Base-by-base conservation (phyloP, 257 asterid species). In the Capsicum baccatum region DNA sequence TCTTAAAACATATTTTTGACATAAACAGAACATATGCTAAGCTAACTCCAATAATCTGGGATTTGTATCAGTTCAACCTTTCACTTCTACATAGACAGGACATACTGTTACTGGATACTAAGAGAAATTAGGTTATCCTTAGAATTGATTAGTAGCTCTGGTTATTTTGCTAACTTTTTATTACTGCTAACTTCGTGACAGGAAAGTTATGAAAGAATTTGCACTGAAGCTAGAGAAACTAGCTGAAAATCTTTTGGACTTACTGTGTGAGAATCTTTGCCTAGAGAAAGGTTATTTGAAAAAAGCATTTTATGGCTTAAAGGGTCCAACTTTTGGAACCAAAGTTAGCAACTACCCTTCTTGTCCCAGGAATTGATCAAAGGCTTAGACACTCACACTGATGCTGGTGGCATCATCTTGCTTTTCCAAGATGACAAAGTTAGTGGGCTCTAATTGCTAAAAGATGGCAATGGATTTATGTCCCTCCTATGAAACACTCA, bases 371-470 rank as follows among this genome's bases (percentile, higher is more conserved):
- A 93, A 11, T 89, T 92, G 21, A 91, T 93, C 88, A 93, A 93
- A 83, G 97, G 97, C 76, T 94, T 93, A 57, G 88, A 95, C 66
- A 92, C 94, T 55, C 95, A 93, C 92, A 93, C 95, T 16, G 94
- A 93, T 59, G 97, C 97, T 10, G 95, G 97, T 9, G 95, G 97
- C 60, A 89, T 93, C 78, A 90, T 93, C 85, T 90, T 93, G 16
- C 92, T 93, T 67, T 93, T 93, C 87, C 97, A 93, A 74, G 97
- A 93, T 64, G 97, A 91, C 82, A 92, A 90, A 83, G 97, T 93
- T 74, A 93, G 93, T 8, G 97, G 97, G 39, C 92, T 93, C 14
- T 95, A 93, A 88, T 95, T 93, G 3, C 95, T 93, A 16, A 93
- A 93, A 83, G 97, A 89, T 67, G 95, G 87, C 2, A 71, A 90